phyloP scores from a whole-genome alignment of 139 green algal species.

The Chlamydomonas sp. region DNA sequence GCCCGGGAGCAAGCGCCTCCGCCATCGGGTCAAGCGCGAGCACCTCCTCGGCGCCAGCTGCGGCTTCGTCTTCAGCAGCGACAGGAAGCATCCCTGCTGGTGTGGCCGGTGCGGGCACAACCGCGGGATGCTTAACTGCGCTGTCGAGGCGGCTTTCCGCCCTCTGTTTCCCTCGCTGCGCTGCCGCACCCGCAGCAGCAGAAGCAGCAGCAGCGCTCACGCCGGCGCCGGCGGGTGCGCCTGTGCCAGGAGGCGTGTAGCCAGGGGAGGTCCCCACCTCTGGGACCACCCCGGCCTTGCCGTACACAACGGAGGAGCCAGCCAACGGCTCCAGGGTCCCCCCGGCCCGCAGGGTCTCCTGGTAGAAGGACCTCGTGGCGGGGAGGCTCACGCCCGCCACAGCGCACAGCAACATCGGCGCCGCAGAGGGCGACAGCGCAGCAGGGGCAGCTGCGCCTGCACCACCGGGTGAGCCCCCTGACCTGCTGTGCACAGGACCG shows the following conservation, averaged over 20 bases:
- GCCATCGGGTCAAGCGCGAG: background rate
- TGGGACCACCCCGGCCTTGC: no score
- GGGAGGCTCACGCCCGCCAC: background rate
- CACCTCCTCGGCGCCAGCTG: background rate
- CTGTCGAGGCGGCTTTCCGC: no score
- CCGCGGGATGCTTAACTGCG: no score
- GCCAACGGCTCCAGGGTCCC: background rate
- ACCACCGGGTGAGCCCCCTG: background rate
- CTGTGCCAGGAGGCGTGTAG: no score
- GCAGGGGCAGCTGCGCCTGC: background rate
- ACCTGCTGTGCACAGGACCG: no score
- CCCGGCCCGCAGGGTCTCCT: background rate
- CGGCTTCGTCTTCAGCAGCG: background rate
- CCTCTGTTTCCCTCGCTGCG: no score
- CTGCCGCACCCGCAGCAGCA: no score
- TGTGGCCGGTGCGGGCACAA: no score
- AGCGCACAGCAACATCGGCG: background rate
- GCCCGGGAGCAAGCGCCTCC: background rate
- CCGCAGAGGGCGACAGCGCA: background rate
- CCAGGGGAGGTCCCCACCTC: no score
- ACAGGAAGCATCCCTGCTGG: background rate
- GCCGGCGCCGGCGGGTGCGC: no score
- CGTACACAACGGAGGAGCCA: background rate
- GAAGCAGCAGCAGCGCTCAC: no score
- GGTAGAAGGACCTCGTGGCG: background rate